These are phyloP conservation scores for Phaseolus coccineus DNA, from an alignment of 331 rosid species.

Conservation along the genomic window DNA sequence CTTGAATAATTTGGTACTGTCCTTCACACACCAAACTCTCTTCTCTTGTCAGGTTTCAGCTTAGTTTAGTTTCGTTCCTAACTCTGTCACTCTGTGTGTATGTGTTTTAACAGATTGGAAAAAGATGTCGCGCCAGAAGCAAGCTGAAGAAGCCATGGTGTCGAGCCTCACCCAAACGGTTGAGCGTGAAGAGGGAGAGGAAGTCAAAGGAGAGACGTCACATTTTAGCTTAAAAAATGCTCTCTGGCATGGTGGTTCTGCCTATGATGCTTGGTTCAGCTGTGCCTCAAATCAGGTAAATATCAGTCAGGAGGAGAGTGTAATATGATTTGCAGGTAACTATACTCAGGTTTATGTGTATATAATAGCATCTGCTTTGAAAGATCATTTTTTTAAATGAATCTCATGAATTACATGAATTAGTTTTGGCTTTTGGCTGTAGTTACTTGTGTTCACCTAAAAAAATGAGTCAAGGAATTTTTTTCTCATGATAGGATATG, in stretches of 20 bases:
- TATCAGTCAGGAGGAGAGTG: background rate
- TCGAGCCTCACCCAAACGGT: conserved; percentile 51
- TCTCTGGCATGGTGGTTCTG: conserved; percentile 91
- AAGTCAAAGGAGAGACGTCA: conserved; percentile 48
- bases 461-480: background rate
- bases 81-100: background rate
- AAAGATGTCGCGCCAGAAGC: conserved; percentile 65
- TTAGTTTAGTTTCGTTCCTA: conserved; percentile 16
- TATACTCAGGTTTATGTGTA: background rate
- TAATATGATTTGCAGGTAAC: background rate
- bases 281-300: conserved; percentile 85
- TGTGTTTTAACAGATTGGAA: conserved; percentile 38
- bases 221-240: conserved; percentile 52
- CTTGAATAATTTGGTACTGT: conserved; percentile 2
- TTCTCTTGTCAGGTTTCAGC: background rate
- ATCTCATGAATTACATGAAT: background rate
- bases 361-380: background rate
- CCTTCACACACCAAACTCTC: background rate
- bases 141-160: conserved; percentile 74
- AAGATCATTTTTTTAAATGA: background rate
- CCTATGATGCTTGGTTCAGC: conserved; percentile 90
- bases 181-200: conserved; percentile 59
- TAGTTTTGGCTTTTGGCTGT: background rate
- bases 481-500: background rate
- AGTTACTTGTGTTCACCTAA: background rate